A percentile compares a stretch with the other conserved stretches of the same genome.
Evolutionary conservation across 306 rosid genomes (phyloP).

Genomic region (Gastrolobium villosum): DNA sequence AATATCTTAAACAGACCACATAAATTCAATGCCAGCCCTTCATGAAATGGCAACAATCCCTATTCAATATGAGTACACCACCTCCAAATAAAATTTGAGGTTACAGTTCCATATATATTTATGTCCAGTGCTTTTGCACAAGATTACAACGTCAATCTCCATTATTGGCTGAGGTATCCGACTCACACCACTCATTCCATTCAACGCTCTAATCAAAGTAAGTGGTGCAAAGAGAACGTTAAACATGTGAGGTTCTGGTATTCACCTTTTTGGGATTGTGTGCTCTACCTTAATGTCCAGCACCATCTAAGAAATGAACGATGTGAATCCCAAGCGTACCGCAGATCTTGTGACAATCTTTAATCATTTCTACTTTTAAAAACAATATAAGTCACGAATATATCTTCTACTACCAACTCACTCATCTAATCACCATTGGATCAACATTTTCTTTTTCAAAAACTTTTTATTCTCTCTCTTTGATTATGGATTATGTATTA

Average conservation of each 20-base stretch:
- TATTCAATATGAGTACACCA: not conserved
- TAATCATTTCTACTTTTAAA: too few species aligned
- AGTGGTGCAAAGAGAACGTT: slow-evolving; percentile 35
- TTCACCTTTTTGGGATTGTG: not conserved
- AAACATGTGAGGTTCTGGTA: not conserved
- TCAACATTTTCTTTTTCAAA: too few species aligned
- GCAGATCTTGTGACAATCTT: not conserved
- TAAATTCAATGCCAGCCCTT: not conserved
- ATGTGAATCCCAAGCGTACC: slow-evolving; percentile 34
- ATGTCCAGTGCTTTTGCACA: not conserved
- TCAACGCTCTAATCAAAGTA: not conserved
- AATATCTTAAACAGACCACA: not conserved
- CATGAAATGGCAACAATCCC: not conserved
- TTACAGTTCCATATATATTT: not conserved
- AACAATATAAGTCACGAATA: too few species aligned
- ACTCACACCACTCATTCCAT: slow-evolving; percentile 19
- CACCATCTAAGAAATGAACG: slow-evolving; percentile 36
- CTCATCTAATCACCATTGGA: too few species aligned
- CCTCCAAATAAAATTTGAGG: slow-evolving; percentile 26
- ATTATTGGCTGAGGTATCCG: not conserved
- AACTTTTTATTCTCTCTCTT: too few species aligned
- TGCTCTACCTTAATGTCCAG: not conserved
- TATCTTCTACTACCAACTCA: too few species aligned
- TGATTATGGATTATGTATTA: too few species aligned
- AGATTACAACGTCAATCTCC: slow-evolving; percentile 1